Evolutionary conservation across 78 protist species (phyloP), one percentile per base, ranked within the genome.

Genomic region (Trichosphaerium sp.): DNA sequence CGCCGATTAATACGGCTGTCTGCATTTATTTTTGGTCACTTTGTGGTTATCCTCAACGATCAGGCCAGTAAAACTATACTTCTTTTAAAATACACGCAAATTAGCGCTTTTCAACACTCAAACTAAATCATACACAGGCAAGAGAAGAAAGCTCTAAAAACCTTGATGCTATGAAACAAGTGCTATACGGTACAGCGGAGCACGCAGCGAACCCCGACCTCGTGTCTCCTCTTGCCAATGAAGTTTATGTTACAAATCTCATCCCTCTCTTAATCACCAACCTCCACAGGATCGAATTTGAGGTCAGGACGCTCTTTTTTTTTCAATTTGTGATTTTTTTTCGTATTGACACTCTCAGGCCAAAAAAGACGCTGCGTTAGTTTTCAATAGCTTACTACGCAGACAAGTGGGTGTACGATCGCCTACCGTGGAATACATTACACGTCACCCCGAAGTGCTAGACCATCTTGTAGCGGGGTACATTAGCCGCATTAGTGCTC

Each of bases 281-380:
- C 62, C n/a, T 87, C 28, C 43, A 23, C 14, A 51, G 52, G 29
- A 25, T 87, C 23, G 92, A 87, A 21, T 87, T 87, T 52, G 92
- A 87, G 76, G 85, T 66, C 23, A 11, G 64, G 31, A 15, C 49
- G 49, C 49, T 44, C 15, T 44, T 44, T 15, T 15, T 44, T 44
- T 2, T 32, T 38, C 55, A 8, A 2, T 3, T 40, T 35, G 26
- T 12, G 28, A 1, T 1, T 3, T 48, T 34, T 15, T 4, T 1
- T 41, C 66, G 3, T 32, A 1, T n/a, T 4, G 5, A 26, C 15
- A 3, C 10, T 23, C 15, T 0, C 2, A 76, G 82, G 71, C 88
- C 14, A 82, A 80, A 69, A 88, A 88, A 67, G 93, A 84, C 54
- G 75, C 60, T 3, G 89, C 84, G n/a, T 77, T 69, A 57, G 75